Percentiles rank a stretch among this genome's conserved stretches.
These are phyloP conservation scores for Blastobotrys malaysiensis DNA, from an alignment of 1,139 yeast genomes.

Conservation along the genomic window DNA sequence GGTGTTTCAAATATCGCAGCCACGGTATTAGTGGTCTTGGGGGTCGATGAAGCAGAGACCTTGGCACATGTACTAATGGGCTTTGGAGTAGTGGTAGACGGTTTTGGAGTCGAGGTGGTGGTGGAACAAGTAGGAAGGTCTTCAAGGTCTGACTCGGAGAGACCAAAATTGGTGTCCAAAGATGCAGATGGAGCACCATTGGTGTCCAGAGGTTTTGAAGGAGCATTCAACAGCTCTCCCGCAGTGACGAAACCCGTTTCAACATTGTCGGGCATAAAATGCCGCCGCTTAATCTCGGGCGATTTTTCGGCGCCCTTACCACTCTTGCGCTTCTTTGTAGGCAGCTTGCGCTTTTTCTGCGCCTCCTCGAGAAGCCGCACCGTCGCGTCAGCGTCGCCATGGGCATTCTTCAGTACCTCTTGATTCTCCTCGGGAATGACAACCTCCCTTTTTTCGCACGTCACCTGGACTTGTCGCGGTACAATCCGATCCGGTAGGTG, in stretches of 20 bases:
- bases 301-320: slow-evolving; percentile 20
- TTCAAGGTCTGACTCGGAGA: neutral
- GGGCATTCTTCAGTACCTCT: slow-evolving; percentile 49
- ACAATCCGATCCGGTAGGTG: slow-evolving; percentile 53
- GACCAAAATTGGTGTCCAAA: neutral
- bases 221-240: slow-evolving; percentile 38
- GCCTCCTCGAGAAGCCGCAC: slow-evolving; percentile 5
- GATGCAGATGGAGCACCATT: neutral
- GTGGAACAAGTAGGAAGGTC: neutral
- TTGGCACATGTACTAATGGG: neutral
- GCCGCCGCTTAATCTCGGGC: slow-evolving; percentile 36
- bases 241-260: slow-evolving; percentile 64
- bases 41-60: too few relatives aligned
- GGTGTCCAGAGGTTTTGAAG: neutral
- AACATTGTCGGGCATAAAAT: slow-evolving; percentile 78
- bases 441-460: slow-evolving; percentile 50
- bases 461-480: slow-evolving; percentile 53
- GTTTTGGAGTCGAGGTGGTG: too few relatives aligned
- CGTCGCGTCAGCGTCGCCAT: slow-evolving; percentile 51
- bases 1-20: too few relatives aligned
- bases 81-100: neutral
- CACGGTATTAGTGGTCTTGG: neutral
- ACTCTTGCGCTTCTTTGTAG: slow-evolving; percentile 2
- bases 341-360: slow-evolving; percentile 9
- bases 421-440: slow-evolving; percentile 66